Evolutionary conservation across 352 stramenopile genomes (phyloP).

Genomic region (Phytophthora ohioensis): DNA sequence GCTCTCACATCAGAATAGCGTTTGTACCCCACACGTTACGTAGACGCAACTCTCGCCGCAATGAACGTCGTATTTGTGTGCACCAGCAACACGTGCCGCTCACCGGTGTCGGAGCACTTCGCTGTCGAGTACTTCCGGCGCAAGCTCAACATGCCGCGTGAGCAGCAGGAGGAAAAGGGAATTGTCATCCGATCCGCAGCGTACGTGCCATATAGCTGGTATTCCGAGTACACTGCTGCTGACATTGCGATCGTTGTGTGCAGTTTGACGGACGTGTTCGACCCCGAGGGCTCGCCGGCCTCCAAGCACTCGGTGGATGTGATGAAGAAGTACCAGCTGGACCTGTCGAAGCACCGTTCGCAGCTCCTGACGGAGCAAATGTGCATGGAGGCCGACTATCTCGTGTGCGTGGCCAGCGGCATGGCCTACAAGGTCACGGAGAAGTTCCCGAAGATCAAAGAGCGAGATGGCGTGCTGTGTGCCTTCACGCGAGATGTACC

Average conservation of each 20-base stretch:
- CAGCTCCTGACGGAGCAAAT: conserved; percentile 74
- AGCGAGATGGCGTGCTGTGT: conserved; percentile 63
- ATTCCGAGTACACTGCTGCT: conserved; percentile 1
- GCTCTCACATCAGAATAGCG: conserved; percentile 32
- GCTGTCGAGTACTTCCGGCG: conserved; percentile 83
- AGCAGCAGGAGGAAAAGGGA: conserved; percentile 73
- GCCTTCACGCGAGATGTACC: conserved; percentile 72
- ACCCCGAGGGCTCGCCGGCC: conserved; percentile 68
- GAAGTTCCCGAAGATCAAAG: conserved; percentile 69
- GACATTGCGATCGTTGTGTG: conserved; percentile 4
- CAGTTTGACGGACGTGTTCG: conserved; percentile 80
- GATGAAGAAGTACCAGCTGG: conserved; percentile 81
- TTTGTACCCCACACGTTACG: conserved; percentile 10
- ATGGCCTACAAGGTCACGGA: conserved; percentile 70
- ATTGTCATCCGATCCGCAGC: conserved; percentile 76
- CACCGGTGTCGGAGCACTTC: conserved; percentile 78
- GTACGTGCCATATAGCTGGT: conserved; percentile 44
- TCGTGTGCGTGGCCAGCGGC: conserved; percentile 78
- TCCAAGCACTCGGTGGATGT: conserved; percentile 69
- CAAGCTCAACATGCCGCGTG: conserved; percentile 68
- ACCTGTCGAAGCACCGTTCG: conserved; percentile 73
- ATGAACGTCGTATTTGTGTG: conserved; percentile 90
- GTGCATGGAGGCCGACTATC: conserved; percentile 71
- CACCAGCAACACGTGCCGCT: conserved; percentile 88
- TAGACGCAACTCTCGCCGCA: not conserved